phyloP scores from a whole-genome alignment of 2,329 filamentous ascomycete species.

The Trichophyton benhamiae region DNA sequence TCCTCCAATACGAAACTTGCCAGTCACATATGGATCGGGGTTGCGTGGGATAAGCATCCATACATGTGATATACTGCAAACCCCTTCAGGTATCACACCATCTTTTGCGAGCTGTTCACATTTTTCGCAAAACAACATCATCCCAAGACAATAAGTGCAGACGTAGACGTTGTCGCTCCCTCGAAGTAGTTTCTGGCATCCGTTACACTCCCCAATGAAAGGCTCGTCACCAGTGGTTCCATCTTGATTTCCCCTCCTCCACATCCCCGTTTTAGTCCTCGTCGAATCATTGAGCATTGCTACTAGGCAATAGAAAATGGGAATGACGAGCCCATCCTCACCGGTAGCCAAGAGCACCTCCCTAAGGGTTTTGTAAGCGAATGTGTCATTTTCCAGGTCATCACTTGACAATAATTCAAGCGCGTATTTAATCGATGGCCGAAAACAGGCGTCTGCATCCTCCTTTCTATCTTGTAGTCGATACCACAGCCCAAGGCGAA shows the following conservation, averaged over 20 bases:
- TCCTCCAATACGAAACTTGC: background rate
- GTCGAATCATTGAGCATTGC: background rate
- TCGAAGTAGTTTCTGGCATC: background rate
- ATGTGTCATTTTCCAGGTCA: slow-evolving; percentile 10
- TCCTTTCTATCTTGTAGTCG: slow-evolving; percentile 7
- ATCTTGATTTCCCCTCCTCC: background rate
- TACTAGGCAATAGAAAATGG: background rate
- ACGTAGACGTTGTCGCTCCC: background rate
- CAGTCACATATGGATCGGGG: background rate
- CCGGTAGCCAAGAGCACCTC: background rate
- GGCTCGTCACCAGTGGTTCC: background rate
- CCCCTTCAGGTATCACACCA: slow-evolving; percentile 3
- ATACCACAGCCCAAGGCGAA: slow-evolving; percentile 10
- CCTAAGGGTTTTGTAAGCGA: background rate
- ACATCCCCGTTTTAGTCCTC: background rate
- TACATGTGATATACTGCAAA: slow-evolving; percentile 10
- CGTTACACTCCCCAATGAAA: slow-evolving; percentile 4
- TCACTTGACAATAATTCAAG: slow-evolving; percentile 10
- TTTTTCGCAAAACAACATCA: slow-evolving; percentile 9
- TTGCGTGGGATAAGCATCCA: slow-evolving; percentile 7
- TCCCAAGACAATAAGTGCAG: slow-evolving; percentile 10
- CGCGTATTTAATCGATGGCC: slow-evolving; percentile 5
- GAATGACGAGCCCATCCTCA: background rate
- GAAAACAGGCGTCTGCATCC: slow-evolving; percentile 9
- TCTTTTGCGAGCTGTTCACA: slow-evolving; percentile 8